Base-by-base conservation (phyloP, 208 protist species). In the Acanthamoeba healyi region DNA sequence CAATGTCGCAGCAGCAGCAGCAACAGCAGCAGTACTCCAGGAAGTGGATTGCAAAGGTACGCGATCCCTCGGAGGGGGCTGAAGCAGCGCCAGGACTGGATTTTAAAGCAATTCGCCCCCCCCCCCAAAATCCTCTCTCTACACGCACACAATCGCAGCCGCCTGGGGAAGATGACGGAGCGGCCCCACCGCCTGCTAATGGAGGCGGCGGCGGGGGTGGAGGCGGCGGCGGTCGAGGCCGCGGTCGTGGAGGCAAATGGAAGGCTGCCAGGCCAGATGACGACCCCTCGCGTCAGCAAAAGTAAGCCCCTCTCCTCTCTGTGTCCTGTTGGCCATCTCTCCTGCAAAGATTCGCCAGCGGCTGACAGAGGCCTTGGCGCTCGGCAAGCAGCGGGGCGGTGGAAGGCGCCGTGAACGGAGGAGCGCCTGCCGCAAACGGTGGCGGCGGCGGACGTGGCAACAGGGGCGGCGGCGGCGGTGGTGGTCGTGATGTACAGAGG, bases 11-110 rank as follows among this genome's bases (percentile, higher is more conserved):
- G 9, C 6, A 32, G 7, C 63, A 72, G 34, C 22, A 19, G 9
- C 32, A 72, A 32, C 34, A 40, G 63, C 12, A 34, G 40, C 72
- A 44, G 22, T 29, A 82, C 40, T 51, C 72, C 1, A 19, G 72
- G n/a, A 82, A 51, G 42, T 82, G 72, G 72, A 34, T 82, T 19
- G 72, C 72, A 24, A 82, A 82, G 72, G 72, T 82, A 82, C 34
- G n/a, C n/a, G n/a, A n/a, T n/a, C n/a, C n/a, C n/a, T n/a, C n/a
- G n/a, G n/a, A n/a, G n/a, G n/a, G n/a, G n/a, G n/a, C n/a, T n/a
- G n/a, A n/a, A n/a, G n/a, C n/a, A n/a, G n/a, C n/a, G n/a, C n/a
- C n/a, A n/a, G n/a, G n/a, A n/a, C n/a, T n/a, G n/a, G 26, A 29
- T 32, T 7, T 34, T 26, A 70, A 36, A 29, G 2, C 6, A 74